Conservation (phyloP, 768 basidiomycete species). For the Neoboletus subvelutipes region DNA sequence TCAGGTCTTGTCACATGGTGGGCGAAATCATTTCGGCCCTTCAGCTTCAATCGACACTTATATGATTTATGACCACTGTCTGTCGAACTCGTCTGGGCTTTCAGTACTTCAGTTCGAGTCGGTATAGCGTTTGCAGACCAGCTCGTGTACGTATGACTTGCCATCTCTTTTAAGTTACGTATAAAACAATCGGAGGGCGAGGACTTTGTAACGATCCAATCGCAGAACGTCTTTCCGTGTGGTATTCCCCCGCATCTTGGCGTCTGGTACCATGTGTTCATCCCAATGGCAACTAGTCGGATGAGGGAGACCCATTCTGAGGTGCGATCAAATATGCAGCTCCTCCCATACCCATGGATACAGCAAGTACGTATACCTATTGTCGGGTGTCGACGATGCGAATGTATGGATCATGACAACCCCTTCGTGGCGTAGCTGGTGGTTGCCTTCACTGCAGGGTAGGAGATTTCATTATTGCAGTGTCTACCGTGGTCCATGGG, state of each 20-base stretch:
- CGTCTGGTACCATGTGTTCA: not conserved
- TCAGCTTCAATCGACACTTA: no score
- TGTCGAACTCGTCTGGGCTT: no score
- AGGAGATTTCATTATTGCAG: not conserved
- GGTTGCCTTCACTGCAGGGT: not conserved
- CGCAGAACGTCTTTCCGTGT: constrained; percentile 4
- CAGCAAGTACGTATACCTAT: not conserved
- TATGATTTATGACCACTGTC: not conserved
- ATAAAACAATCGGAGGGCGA: not conserved
- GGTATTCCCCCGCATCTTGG: not conserved
- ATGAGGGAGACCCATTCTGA: not conserved
- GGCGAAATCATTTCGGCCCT: no score
- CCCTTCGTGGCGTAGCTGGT: not conserved
- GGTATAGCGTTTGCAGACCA: not conserved
- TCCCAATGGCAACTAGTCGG: not conserved
- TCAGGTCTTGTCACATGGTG: not conserved
- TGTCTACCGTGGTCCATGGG: not conserved
- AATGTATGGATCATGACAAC: not conserved
- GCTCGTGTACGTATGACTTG: not conserved
- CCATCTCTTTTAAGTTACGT: not conserved
- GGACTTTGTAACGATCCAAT: not conserved
- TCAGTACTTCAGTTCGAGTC: no score
- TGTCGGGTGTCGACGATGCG: not conserved
- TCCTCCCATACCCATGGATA: not conserved
- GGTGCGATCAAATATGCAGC: not conserved